These are phyloP conservation scores for Ensete glaucum DNA, from an alignment of 176 grass and related monocot genomes.

Conservation along the genomic window DNA sequence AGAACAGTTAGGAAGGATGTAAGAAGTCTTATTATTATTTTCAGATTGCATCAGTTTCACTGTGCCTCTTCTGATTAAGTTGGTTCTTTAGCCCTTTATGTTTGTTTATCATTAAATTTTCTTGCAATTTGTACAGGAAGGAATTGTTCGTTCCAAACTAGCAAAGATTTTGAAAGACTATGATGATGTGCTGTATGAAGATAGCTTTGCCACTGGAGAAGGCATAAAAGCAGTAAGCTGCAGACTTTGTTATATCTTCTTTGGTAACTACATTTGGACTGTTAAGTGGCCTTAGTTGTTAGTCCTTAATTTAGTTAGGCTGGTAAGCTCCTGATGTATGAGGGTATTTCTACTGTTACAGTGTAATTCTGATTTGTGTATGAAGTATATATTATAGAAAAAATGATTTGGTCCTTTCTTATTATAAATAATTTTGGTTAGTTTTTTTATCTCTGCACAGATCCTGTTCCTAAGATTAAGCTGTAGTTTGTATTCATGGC, in stretches of 20 bases:
- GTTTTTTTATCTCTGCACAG: too few relatives aligned
- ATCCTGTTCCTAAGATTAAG: neutral
- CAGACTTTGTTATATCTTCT: neutral
- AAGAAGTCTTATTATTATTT: conserved; percentile 24
- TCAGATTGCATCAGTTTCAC: neutral
- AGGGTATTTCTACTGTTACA: neutral
- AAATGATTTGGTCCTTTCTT: too few relatives aligned
- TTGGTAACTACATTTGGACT: neutral
- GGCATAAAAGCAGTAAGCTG: conserved; percentile 74
- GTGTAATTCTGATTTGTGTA: neutral
- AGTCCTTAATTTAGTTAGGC: neutral
- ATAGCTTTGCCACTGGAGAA: conserved; percentile 77
- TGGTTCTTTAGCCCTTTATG: neutral
- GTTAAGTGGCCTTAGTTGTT: neutral
- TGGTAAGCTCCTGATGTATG: neutral
- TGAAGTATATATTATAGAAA: too few relatives aligned
- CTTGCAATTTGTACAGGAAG: conserved; percentile 46
- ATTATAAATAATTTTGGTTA: too few relatives aligned
- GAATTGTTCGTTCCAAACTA: conserved; percentile 67
- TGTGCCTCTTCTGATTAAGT: neutral
- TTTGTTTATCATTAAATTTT: neutral
- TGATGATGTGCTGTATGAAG: conserved; percentile 73
- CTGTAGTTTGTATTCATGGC: neutral
- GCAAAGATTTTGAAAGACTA: conserved; percentile 69
- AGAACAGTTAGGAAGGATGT: conserved; percentile 95